A percentile compares a stretch with the other conserved stretches of the same genome.
Evolutionary conservation across 192 early-diverging fungal genomes (phyloP).

Genomic region (Coemansia javaensis): DNA sequence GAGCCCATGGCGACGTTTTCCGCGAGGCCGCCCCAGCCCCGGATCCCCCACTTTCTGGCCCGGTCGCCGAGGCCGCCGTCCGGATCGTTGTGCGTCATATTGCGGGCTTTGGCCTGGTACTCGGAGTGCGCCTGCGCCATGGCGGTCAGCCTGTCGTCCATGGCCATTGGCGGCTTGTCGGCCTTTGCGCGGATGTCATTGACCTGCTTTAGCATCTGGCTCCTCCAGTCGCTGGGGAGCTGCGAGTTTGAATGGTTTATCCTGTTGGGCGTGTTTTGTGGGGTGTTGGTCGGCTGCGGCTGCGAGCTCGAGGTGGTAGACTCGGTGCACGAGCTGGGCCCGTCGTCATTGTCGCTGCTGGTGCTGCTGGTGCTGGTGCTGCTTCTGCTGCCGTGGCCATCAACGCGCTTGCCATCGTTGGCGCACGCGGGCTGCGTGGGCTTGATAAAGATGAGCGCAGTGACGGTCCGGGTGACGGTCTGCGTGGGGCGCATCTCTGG

Average conservation of each 20-base stretch:
- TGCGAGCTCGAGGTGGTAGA: too few species aligned
- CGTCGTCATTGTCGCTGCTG: too few species aligned
- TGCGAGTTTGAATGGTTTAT: not conserved
- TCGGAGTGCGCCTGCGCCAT: slow-evolving; percentile 26
- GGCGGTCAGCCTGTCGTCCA: slow-evolving; percentile 3
- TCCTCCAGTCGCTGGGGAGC: not conserved
- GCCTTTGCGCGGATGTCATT: slow-evolving; percentile 12
- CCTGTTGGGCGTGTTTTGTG: not conserved
- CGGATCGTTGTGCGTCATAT: slow-evolving; percentile 28
- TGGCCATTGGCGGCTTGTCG: slow-evolving; percentile 3
- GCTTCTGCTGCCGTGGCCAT: too few species aligned
- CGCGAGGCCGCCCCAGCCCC: slow-evolving; percentile 5
- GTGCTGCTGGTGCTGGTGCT: too few species aligned
- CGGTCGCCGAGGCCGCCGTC: slow-evolving; percentile 2
- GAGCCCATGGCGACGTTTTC: slow-evolving; percentile 32
- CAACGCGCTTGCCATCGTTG: too few species aligned
- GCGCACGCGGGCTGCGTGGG: too few species aligned
- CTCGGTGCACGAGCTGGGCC: too few species aligned
- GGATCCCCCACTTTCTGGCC: not conserved
- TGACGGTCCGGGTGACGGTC: too few species aligned
- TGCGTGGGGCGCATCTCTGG: too few species aligned
- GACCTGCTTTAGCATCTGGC: slow-evolving; percentile 17
- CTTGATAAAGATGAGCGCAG: too few species aligned
- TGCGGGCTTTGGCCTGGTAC: slow-evolving; percentile 9
- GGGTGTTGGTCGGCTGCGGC: not conserved